Conservation (phyloP, 352 stramenopile genomes). For the Pythium brassicae region DNA sequence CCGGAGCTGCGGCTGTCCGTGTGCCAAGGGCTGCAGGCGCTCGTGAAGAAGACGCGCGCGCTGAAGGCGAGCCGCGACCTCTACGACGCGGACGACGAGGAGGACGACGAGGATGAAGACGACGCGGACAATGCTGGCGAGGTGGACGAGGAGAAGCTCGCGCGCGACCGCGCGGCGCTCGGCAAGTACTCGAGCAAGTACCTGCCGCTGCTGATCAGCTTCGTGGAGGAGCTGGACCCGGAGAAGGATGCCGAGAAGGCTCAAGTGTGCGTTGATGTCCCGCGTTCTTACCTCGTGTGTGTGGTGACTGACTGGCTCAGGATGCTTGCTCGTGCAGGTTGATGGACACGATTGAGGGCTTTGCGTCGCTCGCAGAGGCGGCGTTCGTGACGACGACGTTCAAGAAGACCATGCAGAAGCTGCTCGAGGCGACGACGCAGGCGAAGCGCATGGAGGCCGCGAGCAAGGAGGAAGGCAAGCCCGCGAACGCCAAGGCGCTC, state of each 20-base stretch:
- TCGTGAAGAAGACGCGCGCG: conserved; percentile 71
- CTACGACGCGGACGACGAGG: conserved; percentile 40
- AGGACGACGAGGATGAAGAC: conserved; percentile 30
- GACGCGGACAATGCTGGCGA: conserved; percentile 45
- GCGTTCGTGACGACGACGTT: conserved; percentile 68
- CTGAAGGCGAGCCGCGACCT: conserved; percentile 35
- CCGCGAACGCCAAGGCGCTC: conserved; percentile 34
- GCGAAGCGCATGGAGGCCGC: conserved; percentile 57
- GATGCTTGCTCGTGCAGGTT: conserved; percentile 17
- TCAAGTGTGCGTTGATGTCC: conserved; percentile 24
- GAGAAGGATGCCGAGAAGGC: conserved; percentile 73
- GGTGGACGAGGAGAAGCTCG: conserved; percentile 75
- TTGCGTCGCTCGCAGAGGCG: conserved; percentile 68
- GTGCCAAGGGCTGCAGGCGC: conserved; percentile 79
- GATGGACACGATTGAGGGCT: conserved; percentile 78
- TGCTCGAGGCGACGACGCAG: conserved; percentile 80
- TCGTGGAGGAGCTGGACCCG: conserved; percentile 75
- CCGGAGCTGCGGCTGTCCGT: conserved; percentile 77
- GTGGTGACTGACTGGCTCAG: neutral
- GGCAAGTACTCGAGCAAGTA: conserved; percentile 82
- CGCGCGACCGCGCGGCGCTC: conserved; percentile 66
- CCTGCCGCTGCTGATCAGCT: conserved; percentile 77
- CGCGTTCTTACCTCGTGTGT: neutral
- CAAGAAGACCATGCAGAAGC: conserved; percentile 88
- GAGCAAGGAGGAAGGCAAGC: conserved; percentile 22